Evolutionary conservation across 2,329 filamentous ascomycete genomes (phyloP), one percentile per base, ranked within the genome.

Genomic region (Hypoxylon sp.): DNA sequence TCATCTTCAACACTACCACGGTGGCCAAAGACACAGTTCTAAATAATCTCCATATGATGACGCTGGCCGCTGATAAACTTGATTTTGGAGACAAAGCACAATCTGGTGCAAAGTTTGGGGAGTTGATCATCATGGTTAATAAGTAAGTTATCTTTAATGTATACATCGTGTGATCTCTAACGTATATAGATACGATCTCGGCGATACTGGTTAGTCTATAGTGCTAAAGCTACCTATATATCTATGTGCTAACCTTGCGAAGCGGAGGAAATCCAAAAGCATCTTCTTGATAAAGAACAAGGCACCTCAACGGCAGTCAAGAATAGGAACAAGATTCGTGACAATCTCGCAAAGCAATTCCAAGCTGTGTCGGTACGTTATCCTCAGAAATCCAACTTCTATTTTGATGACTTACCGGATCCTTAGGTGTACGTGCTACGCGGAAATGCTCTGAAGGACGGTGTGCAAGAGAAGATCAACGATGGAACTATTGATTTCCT

Each of bases 1-100:
- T 46, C 9, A 46, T 46, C 19, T 46, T 46, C 42, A 46, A 46
- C 42, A 46, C 42, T 46, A 46, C 42, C 42, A 46, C 42, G 42
- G 17, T 46, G 9, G 42, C 42, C 42, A 46, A 46, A 46, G 42
- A 46, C 19, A 46, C 42, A 17, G 42, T 46, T 46, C 42, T 46
- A 19, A 46, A 14, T 19, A 46, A 46, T 17, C 42, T 46, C n/a
- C 42, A 19, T 46, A 46, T 46, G 42, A 46, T 46, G 42, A 46
- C 42, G 42, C 42, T 46, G 19, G 42, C 42, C 17, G 42, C 42
- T 22, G 42, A 46, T 46, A 46, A 46, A 22, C 42, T 46, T 22
- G 42, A 46, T 46, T 46, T 46, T 10, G 42, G 42, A 17, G n/a
- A 19, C n/a, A 22, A 46, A 46, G 24, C 42, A 46, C 8, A 22